phyloP scores from a whole-genome alignment of 805 yeast species.

The Metschnikowia lochheadii region DNA sequence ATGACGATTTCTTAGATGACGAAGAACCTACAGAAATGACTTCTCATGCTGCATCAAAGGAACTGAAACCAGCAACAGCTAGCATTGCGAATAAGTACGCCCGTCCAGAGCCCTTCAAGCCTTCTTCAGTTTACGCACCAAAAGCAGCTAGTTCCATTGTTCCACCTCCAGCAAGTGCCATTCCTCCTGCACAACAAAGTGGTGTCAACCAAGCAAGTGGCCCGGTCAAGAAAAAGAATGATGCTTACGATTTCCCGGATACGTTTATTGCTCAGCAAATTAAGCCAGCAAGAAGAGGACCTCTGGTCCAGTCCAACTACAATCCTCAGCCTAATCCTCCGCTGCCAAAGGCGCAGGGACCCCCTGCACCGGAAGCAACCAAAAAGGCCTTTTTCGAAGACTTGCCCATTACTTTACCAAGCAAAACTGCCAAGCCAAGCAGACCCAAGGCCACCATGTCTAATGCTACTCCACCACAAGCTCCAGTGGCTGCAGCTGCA shows the following conservation, averaged over 20 bases:
- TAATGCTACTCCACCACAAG: slow-evolving; percentile 2
- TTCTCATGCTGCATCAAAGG: neutral
- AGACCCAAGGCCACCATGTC: neutral
- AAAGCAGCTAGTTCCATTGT: slow-evolving; percentile 2
- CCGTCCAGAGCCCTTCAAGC: neutral
- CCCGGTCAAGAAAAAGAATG: slow-evolving; percentile 46
- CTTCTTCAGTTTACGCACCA: neutral
- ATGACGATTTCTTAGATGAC: slow-evolving; percentile 38
- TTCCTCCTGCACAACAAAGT: neutral
- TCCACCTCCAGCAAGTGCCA: slow-evolving; percentile 8
- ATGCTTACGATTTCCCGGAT: slow-evolving; percentile 73
- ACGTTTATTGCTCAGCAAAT: slow-evolving; percentile 43
- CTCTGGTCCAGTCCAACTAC: slow-evolving; percentile 6
- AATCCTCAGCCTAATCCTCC: neutral
- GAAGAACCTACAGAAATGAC: slow-evolving; percentile 6
- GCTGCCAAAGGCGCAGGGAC: neutral
- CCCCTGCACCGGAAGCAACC: neutral
- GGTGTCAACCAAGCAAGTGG: neutral
- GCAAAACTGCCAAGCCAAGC: neutral
- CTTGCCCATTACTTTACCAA: slow-evolving; percentile 42
- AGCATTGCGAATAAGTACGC: slow-evolving; percentile 2
- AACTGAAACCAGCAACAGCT: slow-evolving; percentile 5
- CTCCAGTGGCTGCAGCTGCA: slow-evolving; percentile 8
- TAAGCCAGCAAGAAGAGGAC: slow-evolving; percentile 37
- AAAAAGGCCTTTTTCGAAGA: slow-evolving; percentile 56